phyloP scores from a whole-genome alignment of 305 asterid species.

The Petunia hybrid region DNA sequence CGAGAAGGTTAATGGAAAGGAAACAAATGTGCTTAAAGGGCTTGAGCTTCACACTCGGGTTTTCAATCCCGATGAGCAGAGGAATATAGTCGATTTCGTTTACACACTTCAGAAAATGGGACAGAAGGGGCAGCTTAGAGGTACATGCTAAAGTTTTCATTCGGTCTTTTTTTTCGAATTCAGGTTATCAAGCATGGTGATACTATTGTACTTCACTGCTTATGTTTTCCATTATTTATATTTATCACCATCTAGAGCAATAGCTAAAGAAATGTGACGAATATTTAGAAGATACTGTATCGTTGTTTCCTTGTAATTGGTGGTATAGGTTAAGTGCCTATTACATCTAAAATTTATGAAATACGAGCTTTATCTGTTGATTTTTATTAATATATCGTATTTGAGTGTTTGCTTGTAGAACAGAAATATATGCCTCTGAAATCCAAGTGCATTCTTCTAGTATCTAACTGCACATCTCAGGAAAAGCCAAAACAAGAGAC shows the following conservation, averaged over 20 bases:
- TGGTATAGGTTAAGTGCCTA: background rate
- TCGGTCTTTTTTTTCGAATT: background rate
- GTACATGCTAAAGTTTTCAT: constrained; percentile 22
- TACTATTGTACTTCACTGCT: background rate
- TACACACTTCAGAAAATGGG: constrained; percentile 42
- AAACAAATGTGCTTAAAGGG: constrained; percentile 42
- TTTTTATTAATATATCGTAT: background rate
- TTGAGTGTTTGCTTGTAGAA: background rate
- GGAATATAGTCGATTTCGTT: constrained; percentile 41
- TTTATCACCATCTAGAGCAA: background rate
- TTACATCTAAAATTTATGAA: background rate
- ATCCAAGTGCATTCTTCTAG: background rate
- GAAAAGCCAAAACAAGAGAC: background rate
- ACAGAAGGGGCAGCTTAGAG: constrained; percentile 40
- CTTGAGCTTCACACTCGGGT: constrained; percentile 45
- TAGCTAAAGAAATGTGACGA: constrained; percentile 1
- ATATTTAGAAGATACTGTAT: background rate
- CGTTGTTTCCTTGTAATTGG: background rate
- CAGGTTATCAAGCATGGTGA: background rate
- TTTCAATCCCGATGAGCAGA: constrained; percentile 45
- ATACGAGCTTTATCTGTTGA: background rate
- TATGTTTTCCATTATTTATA: background rate
- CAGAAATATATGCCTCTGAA: background rate
- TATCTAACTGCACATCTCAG: background rate
- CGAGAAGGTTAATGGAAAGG: constrained; percentile 39